Percentiles rank a stretch among this genome's conserved stretches.
Conservation (phyloP, 441 rosid genomes). For the Bruguiera hainesii region DNA sequence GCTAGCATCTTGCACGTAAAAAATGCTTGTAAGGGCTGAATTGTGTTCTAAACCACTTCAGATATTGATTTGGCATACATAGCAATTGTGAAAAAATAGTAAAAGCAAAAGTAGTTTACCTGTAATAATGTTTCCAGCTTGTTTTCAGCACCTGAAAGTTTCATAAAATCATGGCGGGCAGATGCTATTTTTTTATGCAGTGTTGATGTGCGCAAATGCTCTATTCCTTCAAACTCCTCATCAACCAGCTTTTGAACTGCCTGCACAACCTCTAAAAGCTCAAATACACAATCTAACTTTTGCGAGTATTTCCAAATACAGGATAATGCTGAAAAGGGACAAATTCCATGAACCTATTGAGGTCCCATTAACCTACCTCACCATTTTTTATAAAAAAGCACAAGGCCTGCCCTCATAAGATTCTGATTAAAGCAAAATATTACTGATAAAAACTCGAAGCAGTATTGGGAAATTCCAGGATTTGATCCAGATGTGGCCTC, state of each 20-base stretch:
- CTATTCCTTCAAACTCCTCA: constrained; percentile 90
- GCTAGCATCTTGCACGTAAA: background rate
- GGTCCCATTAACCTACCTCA: no score
- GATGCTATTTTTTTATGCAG: constrained; percentile 87
- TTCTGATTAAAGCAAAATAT: no score
- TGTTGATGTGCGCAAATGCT: constrained; percentile 82
- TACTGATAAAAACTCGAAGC: no score
- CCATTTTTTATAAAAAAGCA: no score
- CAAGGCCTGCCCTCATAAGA: no score
- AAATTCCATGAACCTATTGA: no score
- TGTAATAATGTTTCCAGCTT: constrained; percentile 86
- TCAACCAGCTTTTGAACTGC: constrained; percentile 87
- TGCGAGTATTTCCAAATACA: no score
- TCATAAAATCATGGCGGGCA: constrained; percentile 89
- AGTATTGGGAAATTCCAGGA: background rate
- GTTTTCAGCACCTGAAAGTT: constrained; percentile 85
- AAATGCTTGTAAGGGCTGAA: background rate
- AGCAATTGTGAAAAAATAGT: background rate
- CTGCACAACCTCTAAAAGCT: constrained; percentile 37
- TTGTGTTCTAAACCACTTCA: background rate
- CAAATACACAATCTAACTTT: background rate
- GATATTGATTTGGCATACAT: background rate
- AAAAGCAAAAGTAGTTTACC: constrained; percentile 37
- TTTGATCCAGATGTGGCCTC: background rate
- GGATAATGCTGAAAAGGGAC: no score